phyloP scores from a whole-genome alignment of 257 asterid species.

The Coffea canephora region DNA sequence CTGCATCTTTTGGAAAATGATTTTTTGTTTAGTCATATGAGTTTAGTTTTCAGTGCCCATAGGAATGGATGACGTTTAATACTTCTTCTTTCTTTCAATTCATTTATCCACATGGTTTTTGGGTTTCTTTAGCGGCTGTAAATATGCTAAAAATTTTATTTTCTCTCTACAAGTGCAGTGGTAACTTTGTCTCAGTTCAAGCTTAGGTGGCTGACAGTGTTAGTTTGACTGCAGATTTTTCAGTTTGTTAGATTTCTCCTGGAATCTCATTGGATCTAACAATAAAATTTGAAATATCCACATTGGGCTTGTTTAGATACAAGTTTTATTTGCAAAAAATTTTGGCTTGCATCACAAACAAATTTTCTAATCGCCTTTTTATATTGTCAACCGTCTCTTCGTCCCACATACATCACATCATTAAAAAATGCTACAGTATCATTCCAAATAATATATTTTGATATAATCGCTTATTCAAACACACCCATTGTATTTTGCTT shows the following conservation, averaged over 20 bases:
- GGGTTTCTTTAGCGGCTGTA: background rate
- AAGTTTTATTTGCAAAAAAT: no score
- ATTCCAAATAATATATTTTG: no score
- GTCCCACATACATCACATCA: no score
- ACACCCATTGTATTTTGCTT: background rate
- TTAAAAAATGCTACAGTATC: no score
- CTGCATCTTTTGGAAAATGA: background rate
- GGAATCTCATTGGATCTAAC: background rate
- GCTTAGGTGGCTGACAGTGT: background rate
- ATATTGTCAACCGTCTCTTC: no score
- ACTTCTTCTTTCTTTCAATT: background rate
- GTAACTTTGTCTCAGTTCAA: background rate
- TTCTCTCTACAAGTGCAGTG: background rate
- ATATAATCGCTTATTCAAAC: no score
- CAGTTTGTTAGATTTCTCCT: background rate
- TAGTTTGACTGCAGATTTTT: background rate
- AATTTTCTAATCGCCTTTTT: no score
- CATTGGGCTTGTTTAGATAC: no score
- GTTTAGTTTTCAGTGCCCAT: background rate
- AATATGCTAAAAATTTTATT: background rate
- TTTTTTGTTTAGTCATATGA: background rate
- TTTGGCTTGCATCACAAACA: no score
- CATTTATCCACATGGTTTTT: background rate
- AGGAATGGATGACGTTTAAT: background rate
- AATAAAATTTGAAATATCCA: background rate